phyloP scores from a whole-genome alignment of 2,329 filamentous ascomycete genomes.

The Aspergillus brunneoviolaceus region DNA sequence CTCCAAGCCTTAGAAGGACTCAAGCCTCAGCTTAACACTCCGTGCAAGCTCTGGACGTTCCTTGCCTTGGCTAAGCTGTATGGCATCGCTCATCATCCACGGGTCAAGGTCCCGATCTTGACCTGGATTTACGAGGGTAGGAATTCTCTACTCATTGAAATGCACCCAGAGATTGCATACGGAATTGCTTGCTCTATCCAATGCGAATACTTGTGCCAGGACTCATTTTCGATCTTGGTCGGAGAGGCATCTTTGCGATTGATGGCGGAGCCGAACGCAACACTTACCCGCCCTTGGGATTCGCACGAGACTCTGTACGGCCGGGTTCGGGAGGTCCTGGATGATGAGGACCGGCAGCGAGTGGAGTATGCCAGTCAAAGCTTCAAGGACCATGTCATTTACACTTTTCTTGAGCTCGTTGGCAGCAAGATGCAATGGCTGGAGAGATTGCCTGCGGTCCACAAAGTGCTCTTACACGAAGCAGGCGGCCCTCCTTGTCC shows the following conservation, averaged over 20 bases:
- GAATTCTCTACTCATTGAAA: too few relatives aligned
- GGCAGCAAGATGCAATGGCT: conserved; percentile 43
- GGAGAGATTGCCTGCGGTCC: conserved; percentile 27
- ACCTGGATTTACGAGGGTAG: too few relatives aligned
- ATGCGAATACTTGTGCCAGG: too few relatives aligned
- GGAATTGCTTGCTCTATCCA: too few relatives aligned
- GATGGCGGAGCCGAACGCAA: too few relatives aligned
- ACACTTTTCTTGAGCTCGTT: conserved; percentile 33
- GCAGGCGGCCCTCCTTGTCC: conserved; percentile 14
- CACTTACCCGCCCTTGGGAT: too few relatives aligned
- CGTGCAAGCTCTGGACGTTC: conserved; percentile 66
- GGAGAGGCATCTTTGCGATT: too few relatives aligned
- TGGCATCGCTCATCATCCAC: conserved; percentile 39
- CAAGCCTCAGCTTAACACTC: conserved; percentile 60
- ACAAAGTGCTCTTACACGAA: conserved; percentile 28
- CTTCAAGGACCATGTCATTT: conserved; percentile 51
- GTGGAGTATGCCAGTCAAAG: conserved; percentile 60
- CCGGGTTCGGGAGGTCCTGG: conserved; percentile 28
- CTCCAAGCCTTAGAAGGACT: too few relatives aligned
- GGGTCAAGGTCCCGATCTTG: conserved; percentile 46
- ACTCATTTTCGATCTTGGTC: too few relatives aligned
- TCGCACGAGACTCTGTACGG: too few relatives aligned
- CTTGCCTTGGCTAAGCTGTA: conserved; percentile 61
- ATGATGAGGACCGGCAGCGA: conserved; percentile 57
- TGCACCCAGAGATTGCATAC: too few relatives aligned